Percentiles rank a stretch among this genome's conserved stretches.
Evolutionary conservation across 2,329 filamentous ascomycete genomes (phyloP).

Genomic region (Neofusicoccum parvum): DNA sequence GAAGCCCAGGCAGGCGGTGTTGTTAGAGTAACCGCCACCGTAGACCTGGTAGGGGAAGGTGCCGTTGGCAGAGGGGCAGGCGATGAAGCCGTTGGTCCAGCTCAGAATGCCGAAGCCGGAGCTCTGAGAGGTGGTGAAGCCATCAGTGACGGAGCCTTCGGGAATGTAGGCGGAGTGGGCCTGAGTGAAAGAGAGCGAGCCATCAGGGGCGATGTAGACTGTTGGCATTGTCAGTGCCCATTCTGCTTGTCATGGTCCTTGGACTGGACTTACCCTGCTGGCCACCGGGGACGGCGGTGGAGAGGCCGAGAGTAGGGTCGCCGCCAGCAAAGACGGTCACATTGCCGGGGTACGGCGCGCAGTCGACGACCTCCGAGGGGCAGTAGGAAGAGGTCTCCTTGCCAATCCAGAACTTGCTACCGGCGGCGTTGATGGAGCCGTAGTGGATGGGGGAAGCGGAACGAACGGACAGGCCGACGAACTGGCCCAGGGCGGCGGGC

Average conservation of each 20-base stretch:
- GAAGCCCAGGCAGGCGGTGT: constrained; percentile 38
- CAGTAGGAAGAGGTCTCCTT: constrained; percentile 53
- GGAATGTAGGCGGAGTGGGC: constrained; percentile 59
- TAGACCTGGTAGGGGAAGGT: constrained; percentile 39
- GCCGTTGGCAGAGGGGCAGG: constrained; percentile 33
- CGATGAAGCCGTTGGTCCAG: constrained; percentile 36
- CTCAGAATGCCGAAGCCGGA: constrained; percentile 32
- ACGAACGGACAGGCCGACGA: constrained; percentile 48
- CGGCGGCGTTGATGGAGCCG: constrained; percentile 49
- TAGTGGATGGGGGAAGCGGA: constrained; percentile 55
- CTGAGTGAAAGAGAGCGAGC: constrained; percentile 58
- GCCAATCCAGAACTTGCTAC: constrained; percentile 54
- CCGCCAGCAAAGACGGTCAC: constrained; percentile 49
- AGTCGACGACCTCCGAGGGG: constrained; percentile 45
- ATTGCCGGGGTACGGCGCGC: constrained; percentile 45
- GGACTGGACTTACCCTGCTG: constrained; percentile 47
- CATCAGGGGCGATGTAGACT: constrained; percentile 59
- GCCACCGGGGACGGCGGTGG: constrained; percentile 62
- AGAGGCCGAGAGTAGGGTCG: constrained; percentile 34
- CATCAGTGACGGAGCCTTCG: constrained; percentile 51
- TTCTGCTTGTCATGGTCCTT: neutral
- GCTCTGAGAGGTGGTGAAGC: constrained; percentile 47
- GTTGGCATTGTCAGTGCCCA: constrained; percentile 10
- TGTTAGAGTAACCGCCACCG: constrained; percentile 28
- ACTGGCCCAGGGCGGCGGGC: constrained; percentile 31